Percentiles rank a stretch among this genome's conserved stretches.
Conservation (phyloP, 805 yeast genomes). For the Lachancea meyersii region DNA sequence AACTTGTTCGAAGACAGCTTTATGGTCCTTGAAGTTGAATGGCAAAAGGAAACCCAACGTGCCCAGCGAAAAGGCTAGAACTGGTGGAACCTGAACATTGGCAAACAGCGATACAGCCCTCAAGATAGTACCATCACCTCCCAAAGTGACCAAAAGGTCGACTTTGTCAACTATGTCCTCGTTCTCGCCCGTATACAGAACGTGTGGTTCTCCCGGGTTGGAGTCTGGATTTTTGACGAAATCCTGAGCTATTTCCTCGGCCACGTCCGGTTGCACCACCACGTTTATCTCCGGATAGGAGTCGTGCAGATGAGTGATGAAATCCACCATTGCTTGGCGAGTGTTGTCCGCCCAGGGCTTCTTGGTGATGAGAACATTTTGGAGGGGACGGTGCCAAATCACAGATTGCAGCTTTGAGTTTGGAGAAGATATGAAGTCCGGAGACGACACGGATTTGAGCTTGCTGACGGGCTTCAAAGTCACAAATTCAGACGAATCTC, state of each 20-base stretch:
- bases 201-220: slow-evolving; percentile 32
- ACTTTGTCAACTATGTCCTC: slow-evolving; percentile 57
- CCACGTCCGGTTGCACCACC: slow-evolving; percentile 68
- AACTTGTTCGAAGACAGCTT: slow-evolving; percentile 57
- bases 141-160: slow-evolving; percentile 77
- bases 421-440: slow-evolving; percentile 49
- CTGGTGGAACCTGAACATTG: slow-evolving; percentile 74
- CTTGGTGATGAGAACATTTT: slow-evolving; percentile 73
- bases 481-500: slow-evolving; percentile 22
- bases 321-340: slow-evolving; percentile 55
- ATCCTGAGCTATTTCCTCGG: slow-evolving; percentile 51
- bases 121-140: slow-evolving; percentile 95
- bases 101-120: slow-evolving; percentile 77
- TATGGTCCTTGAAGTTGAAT: slow-evolving; percentile 63
- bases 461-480: slow-evolving; percentile 28
- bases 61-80: slow-evolving; percentile 81
- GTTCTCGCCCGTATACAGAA: slow-evolving; percentile 52
- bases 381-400: slow-evolving; percentile 66
- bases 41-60: slow-evolving; percentile 87
- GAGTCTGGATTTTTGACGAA: slow-evolving; percentile 22
- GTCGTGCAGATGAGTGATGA: slow-evolving; percentile 54
- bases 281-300: slow-evolving; percentile 69
- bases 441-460: slow-evolving; percentile 33
- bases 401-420: slow-evolving; percentile 57
- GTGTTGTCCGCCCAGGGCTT: slow-evolving; percentile 74